Base-by-base conservation (phyloP, 1,139 yeast species). In the Sugiyamaella xylanicola region DNA sequence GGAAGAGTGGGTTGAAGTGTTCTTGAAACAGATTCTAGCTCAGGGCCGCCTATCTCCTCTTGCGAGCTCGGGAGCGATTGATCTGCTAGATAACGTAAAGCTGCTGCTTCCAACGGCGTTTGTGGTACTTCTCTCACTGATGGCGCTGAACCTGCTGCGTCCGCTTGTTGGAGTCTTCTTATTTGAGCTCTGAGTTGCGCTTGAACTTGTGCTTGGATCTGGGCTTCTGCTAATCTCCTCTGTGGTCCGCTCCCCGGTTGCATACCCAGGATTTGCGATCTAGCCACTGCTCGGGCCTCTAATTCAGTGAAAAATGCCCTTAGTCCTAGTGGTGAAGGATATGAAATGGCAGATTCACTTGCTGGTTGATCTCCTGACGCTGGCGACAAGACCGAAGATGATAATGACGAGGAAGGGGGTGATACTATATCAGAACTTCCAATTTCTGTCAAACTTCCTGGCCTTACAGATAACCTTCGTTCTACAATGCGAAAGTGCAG, bases 401-500 rank as follows among this genome's bases (percentile, higher is more conserved):
- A 32, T 4, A 4, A 7, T 4, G 15, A 32, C 13, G 37, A 32
- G 15, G 15, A 32, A 32, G 15, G 15, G 15, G 37, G 13, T 4
- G 37, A 8, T 32, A 15, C 4, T 11, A 32, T 8, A 32, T 32
- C 37, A 32, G 4, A n/a, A 32, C 15, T n/a, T 4, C 15, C 37
- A 4, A 8, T 8, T 32, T 43, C 27, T 25, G 19, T 27, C 15
- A 27, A 11, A 17, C 21, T 27, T 15, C 29, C 47, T 3, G 47
- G 37, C 4, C 47, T 25, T 16, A 27, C 37, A n/a, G 47, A 15
- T 36, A 32, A 19, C 21, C 20, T 4, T 25, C 50, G 29, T 19
- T 21, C 50, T 11, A 46, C 29, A 46, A 46, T 36, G 9, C 50
- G 32, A 21, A 46, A 46, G 22, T 32, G 50, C 17, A 46, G 39